Evolutionary conservation across 495 filamentous ascomycete species (phyloP), one percentile per base, ranked within the genome.

Genomic region (Xanthoparmelia taractica): DNA sequence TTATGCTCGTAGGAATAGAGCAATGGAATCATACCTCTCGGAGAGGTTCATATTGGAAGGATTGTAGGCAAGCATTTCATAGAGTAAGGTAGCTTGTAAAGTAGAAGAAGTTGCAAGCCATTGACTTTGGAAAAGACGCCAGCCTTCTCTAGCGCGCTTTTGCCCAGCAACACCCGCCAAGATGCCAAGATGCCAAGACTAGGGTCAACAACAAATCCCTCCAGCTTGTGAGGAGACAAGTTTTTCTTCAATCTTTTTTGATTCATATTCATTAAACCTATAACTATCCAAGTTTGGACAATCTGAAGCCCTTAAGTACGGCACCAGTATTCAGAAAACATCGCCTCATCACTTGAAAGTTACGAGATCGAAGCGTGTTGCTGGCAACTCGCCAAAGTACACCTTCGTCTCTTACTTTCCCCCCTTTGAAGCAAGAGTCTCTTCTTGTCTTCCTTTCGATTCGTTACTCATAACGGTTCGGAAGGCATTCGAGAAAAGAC

Each of bases 381-480:
- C 54, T 55, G 60, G 37, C 56, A 43, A 38, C 36, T 48, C 60
- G 55, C 41, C 56, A 57, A 8, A 36, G 43, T 55, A 56, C 45
- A 61, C 59, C 54, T 61, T 59, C 59, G 23, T 58, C 61, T 60
- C 38, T 41, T 57, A 52, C 38, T 59, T 45, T 25, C 45, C 66
- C 63, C 57, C 47, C 65, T 60, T 57, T 69, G 84, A 83, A 87
- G 84, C 85, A 82, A 86, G 83, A 83, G 80, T 80, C 84, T 90
- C 89, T 92, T 93, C 90, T 92, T 91, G 87, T 91, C 85, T 89
- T 85, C 86, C 86, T 91, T 91, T 93, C 89, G 90, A 84, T 79
- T 80, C 84, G 84, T 83, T 83, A 48, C 80, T 72, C 68, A 69
- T 71, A 80, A 84, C 81, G 80, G 79, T 84, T 90, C 90, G 90